phyloP scores from a whole-genome alignment of 2,329 filamentous ascomycete species.

The Cryphonectria nitschkei region DNA sequence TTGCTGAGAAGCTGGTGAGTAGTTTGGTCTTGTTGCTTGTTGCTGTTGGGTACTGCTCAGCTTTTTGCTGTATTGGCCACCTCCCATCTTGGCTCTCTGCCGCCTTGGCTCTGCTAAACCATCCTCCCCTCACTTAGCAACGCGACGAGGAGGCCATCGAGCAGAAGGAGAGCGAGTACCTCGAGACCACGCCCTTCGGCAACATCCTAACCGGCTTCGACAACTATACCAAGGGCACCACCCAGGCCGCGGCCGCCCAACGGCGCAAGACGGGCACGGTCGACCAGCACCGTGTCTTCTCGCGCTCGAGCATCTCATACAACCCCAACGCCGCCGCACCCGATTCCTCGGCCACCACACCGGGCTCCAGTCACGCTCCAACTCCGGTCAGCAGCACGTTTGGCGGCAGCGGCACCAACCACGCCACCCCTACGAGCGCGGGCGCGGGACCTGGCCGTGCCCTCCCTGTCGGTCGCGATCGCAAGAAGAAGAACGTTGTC shows the following conservation, averaged over 20 bases:
- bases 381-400: slow-evolving; percentile 61
- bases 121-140: slow-evolving; percentile 25
- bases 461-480: slow-evolving; percentile 46
- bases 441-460: slow-evolving; percentile 35
- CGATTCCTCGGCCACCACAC: slow-evolving; percentile 24
- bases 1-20: slow-evolving; percentile 45
- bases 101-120: background rate
- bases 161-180: slow-evolving; percentile 82
- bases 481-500: slow-evolving; percentile 53
- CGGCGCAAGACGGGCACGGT: slow-evolving; percentile 66
- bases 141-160: slow-evolving; percentile 76
- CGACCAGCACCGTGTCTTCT: slow-evolving; percentile 77
- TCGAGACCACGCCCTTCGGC: slow-evolving; percentile 85
- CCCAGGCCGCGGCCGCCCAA: slow-evolving; percentile 63
- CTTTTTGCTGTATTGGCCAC: background rate
- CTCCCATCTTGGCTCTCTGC: background rate
- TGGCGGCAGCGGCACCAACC: slow-evolving; percentile 46
- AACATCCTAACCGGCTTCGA: slow-evolving; percentile 99
- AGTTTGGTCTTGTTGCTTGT: background rate
- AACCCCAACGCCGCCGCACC: slow-evolving; percentile 42
- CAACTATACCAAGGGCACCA: slow-evolving; percentile 91
- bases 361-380: slow-evolving; percentile 50
- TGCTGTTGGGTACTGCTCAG: background rate
- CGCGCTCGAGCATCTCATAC: slow-evolving; percentile 66
- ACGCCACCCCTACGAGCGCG: slow-evolving; percentile 60